Conservation (phyloP, 441 rosid genomes). For the Erodium chrysanthum region DNA sequence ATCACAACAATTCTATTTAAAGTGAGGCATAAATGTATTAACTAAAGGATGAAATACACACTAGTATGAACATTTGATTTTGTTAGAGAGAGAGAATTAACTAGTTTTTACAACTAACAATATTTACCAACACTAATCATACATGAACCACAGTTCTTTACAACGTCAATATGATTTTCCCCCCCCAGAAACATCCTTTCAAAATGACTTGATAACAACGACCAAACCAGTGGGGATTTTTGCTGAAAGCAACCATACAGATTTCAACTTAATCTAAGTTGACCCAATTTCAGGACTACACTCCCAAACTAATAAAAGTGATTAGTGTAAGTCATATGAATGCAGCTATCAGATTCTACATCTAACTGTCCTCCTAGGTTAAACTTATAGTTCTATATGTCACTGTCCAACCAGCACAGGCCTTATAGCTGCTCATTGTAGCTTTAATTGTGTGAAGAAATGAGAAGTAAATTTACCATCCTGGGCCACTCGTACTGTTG, state of each 20-base stretch:
- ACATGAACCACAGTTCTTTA: not conserved
- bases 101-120: not conserved
- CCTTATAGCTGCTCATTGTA: not conserved
- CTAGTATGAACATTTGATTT: not conserved
- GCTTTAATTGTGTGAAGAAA: not conserved
- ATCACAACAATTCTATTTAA: not conserved
- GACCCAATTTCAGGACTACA: not conserved
- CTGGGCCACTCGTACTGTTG: conserved; percentile 42
- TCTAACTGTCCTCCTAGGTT: not conserved
- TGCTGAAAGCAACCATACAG: not conserved
- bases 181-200: not conserved
- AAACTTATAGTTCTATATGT: no score
- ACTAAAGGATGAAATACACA: not conserved
- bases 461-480: conserved; percentile 24
- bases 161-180: not conserved
- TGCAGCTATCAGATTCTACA: not conserved
- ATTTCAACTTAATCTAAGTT: not conserved
- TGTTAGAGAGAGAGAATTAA: not conserved
- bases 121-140: not conserved
- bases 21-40: not conserved
- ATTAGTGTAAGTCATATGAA: not conserved
- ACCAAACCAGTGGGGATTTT: not conserved
- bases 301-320: not conserved
- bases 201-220: not conserved
- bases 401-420: no score